phyloP scores from a whole-genome alignment of 2,329 filamentous ascomycete genomes.

The Aspergillus sp. region DNA sequence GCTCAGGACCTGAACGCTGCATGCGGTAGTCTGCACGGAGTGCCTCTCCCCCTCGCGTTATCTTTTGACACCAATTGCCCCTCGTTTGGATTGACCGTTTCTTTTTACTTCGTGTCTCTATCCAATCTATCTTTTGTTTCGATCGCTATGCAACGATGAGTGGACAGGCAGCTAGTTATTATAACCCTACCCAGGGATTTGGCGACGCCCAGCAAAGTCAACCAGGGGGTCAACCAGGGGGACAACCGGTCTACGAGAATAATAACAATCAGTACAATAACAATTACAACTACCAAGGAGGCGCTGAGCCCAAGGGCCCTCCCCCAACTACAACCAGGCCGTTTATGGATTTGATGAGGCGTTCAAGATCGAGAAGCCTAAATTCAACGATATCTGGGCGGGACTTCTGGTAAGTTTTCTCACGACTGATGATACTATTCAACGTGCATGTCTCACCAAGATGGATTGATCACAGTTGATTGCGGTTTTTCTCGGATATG shows the following conservation, averaged over 20 bases:
- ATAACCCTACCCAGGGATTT: conserved; percentile 24
- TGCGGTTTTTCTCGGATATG: conserved; percentile 66
- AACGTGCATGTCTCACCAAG: not conserved
- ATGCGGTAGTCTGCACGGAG: no score
- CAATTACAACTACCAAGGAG: conserved; percentile 6
- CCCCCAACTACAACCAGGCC: conserved; percentile 32
- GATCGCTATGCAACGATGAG: conserved; percentile 22
- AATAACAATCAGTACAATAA: not conserved
- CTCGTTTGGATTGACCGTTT: not conserved
- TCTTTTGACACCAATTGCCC: no score
- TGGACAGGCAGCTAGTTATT: conserved; percentile 34
- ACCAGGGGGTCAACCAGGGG: conserved; percentile 23
- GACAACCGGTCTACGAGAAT: conserved; percentile 23
- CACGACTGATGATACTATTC: not conserved
- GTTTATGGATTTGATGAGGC: conserved; percentile 65
- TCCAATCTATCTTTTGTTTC: not conserved
- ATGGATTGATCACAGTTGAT: conserved; percentile 52
- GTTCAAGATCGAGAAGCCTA: conserved; percentile 78
- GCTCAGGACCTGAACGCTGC: no score
- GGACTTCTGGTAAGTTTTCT: conserved; percentile 61
- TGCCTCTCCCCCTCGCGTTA: no score
- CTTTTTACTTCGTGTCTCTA: not conserved
- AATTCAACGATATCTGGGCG: conserved; percentile 88
- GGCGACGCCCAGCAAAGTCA: conserved; percentile 13
- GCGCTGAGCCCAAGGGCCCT: conserved; percentile 30